A percentile compares a stretch with the other conserved stretches of the same genome.
These are phyloP conservation scores for Aspergillus sparsus DNA, from an alignment of 495 filamentous ascomycete species.

Conservation along the genomic window DNA sequence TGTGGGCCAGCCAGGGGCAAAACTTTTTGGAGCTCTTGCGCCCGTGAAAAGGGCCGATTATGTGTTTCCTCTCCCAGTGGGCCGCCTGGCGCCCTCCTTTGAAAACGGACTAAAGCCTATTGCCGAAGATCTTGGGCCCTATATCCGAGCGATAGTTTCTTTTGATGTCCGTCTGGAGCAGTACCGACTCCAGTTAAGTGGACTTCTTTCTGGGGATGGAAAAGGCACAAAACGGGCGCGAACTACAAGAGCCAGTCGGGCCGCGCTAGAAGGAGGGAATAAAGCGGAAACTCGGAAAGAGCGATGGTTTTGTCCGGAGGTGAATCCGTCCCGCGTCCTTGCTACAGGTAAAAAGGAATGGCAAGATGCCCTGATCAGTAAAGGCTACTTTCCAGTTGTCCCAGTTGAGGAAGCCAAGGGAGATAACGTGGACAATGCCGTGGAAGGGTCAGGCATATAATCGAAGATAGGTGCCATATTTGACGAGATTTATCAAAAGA, in stretches of 20 bases:
- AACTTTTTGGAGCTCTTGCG: conserved; percentile 37
- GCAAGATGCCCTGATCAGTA: conserved; percentile 49
- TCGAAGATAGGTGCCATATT: conserved; percentile 1
- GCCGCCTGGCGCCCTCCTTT: conserved; percentile 60
- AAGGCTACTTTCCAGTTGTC: conserved; percentile 36
- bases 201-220: conserved; percentile 57
- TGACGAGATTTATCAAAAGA: conserved; percentile 2
- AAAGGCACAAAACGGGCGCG: conserved; percentile 62
- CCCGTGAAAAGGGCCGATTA: conserved; percentile 38
- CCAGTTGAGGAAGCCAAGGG: neutral
- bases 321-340: conserved; percentile 64
- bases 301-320: conserved; percentile 71
- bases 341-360: conserved; percentile 67
- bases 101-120: conserved; percentile 66
- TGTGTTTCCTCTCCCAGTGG: conserved; percentile 28
- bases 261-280: conserved; percentile 78
- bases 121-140: conserved; percentile 77
- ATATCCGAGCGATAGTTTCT: conserved; percentile 74
- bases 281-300: conserved; percentile 72
- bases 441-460: conserved; percentile 22
- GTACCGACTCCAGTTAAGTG: conserved; percentile 63
- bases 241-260: conserved; percentile 76
- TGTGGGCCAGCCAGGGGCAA: conserved; percentile 17
- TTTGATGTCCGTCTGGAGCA: conserved; percentile 71
- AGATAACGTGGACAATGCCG: conserved; percentile 13